Evolutionary conservation across 2,329 filamentous ascomycete genomes (phyloP).

Genomic region (Fusarium floridanum): DNA sequence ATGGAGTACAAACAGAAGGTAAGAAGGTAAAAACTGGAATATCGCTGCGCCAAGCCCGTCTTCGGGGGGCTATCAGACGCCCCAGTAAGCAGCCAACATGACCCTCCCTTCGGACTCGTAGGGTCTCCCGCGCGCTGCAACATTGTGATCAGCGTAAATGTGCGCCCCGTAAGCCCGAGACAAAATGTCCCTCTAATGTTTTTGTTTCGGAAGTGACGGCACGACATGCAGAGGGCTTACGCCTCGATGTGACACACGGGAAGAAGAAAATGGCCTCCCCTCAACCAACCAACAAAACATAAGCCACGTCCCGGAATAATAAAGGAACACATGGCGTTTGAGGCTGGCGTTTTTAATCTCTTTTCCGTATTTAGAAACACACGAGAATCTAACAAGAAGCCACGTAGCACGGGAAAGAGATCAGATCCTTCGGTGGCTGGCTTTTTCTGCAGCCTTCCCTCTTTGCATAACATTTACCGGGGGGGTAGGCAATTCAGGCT

Average conservation of each 20-base stretch:
- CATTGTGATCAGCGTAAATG: slow-evolving; percentile 6
- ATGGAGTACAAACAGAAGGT: background rate
- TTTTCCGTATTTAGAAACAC: background rate
- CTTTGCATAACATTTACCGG: background rate
- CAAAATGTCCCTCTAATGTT: background rate
- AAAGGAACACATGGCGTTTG: background rate
- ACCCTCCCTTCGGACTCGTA: background rate
- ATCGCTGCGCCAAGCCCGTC: slow-evolving; percentile 4
- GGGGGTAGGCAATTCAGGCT: background rate
- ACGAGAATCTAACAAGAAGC: background rate
- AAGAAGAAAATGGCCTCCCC: background rate
- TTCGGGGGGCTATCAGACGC: background rate
- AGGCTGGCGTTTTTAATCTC: background rate
- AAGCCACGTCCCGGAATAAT: background rate
- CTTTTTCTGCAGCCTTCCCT: background rate
- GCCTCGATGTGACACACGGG: slow-evolving; percentile 15
- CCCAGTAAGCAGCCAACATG: background rate
- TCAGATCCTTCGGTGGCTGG: background rate
- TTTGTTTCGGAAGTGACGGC: slow-evolving; percentile 20
- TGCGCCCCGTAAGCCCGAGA: slow-evolving; percentile 9
- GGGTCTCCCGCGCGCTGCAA: background rate
- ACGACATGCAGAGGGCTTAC: slow-evolving; percentile 14
- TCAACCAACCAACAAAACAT: background rate
- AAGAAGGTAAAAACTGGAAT: background rate
- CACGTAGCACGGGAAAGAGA: slow-evolving; percentile 1